Conservation (phyloP, 2,329 filamentous ascomycete genomes). For the Cryphonectria naterciae region DNA sequence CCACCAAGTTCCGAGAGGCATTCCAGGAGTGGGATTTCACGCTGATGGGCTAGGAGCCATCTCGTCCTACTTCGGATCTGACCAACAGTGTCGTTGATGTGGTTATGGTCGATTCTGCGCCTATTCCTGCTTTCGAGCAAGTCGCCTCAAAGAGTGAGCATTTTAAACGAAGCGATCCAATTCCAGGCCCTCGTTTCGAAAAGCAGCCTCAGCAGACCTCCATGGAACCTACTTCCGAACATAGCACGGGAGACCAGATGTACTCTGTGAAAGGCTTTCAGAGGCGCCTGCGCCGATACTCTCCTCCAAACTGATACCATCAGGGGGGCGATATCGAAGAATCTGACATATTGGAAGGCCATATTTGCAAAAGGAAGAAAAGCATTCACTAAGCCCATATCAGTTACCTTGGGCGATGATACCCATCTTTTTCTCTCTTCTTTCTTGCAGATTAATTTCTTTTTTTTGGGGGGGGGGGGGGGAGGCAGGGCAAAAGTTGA, state of each 20-base stretch:
- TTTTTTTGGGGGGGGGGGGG: background rate
- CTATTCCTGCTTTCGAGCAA: background rate
- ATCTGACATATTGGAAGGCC: background rate
- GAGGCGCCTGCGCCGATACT: slow-evolving; percentile 8
- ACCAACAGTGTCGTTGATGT: background rate
- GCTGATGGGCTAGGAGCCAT: slow-evolving; percentile 32
- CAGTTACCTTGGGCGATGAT: slow-evolving; percentile 1
- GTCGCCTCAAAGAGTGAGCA: background rate
- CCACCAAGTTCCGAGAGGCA: slow-evolving; percentile 75
- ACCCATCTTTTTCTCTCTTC: background rate
- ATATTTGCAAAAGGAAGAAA: background rate
- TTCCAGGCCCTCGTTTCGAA: background rate
- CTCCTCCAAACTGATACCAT: background rate
- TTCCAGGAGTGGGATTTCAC: slow-evolving; percentile 92
- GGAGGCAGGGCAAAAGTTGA: background rate
- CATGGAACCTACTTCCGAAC: background rate
- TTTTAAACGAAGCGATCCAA: background rate
- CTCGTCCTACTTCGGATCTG: background rate
- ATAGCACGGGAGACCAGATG: background rate
- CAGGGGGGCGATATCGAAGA: background rate
- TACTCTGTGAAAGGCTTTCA: slow-evolving; percentile 10
- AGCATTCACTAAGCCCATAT: background rate
- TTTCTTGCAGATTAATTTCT: background rate
- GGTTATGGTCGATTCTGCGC: background rate
- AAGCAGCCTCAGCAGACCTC: background rate